phyloP scores from a whole-genome alignment of 2,329 filamentous ascomycete species.

The Neofusicoccum kwambonambiense region DNA sequence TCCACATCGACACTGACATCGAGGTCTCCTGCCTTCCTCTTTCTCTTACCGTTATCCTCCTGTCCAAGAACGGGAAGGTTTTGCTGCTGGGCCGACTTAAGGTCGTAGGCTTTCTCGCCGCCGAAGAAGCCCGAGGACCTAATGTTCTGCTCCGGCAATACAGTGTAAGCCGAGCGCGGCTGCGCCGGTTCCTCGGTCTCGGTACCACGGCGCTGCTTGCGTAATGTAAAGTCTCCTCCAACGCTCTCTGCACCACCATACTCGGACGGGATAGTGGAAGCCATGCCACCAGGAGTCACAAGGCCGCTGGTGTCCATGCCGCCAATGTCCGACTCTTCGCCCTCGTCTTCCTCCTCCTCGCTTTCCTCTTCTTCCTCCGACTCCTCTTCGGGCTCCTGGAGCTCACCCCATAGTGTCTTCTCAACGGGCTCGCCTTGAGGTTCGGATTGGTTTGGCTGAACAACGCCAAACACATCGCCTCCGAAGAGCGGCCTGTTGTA shows the following conservation, averaged over 20 bases:
- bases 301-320: constrained; percentile 61
- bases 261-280: constrained; percentile 78
- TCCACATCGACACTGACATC: constrained; percentile 91
- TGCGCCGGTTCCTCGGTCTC: constrained; percentile 79
- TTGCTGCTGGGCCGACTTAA: constrained; percentile 58
- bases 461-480: constrained; percentile 88
- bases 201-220: constrained; percentile 79
- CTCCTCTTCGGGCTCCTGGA: constrained; percentile 66
- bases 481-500: constrained; percentile 88
- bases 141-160: constrained; percentile 85
- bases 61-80: constrained; percentile 72
- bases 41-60: constrained; percentile 76
- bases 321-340: constrained; percentile 61
- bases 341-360: constrained; percentile 69
- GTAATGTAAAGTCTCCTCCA: constrained; percentile 83
- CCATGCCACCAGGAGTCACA: constrained; percentile 78
- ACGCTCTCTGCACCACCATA: constrained; percentile 73
- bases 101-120: constrained; percentile 88
- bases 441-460: constrained; percentile 60
- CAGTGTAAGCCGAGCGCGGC: constrained; percentile 79
- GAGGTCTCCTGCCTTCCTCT: constrained; percentile 88
- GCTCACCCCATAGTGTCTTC: constrained; percentile 85
- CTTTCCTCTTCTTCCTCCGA: constrained; percentile 60
- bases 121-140: constrained; percentile 92
- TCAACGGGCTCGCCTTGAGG: constrained; percentile 75